Evolutionary conservation across 2,329 filamentous ascomycete genomes (phyloP).

Genomic region (Zalaria sp.): DNA sequence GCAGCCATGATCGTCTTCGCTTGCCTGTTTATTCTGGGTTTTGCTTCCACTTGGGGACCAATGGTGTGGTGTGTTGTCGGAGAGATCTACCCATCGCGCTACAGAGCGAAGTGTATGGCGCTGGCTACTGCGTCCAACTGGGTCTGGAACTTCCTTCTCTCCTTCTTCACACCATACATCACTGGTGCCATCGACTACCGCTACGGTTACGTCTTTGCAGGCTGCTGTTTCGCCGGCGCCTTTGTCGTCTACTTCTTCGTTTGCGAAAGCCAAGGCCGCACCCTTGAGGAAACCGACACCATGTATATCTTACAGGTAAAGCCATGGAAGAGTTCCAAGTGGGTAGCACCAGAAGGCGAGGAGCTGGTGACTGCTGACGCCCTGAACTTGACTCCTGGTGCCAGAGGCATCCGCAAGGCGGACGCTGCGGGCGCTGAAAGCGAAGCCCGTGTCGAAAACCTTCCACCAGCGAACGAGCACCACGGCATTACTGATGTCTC

Average conservation of each 20-base stretch:
- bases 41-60: conserved; percentile 48
- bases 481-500: conserved; percentile 16
- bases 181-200: conserved; percentile 22
- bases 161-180: conserved; percentile 24
- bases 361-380: conserved; percentile 12
- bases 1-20: conserved; percentile 53
- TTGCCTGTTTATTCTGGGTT: conserved; percentile 52
- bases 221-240: conserved; percentile 18
- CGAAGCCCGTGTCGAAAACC: conserved; percentile 5
- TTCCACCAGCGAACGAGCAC: conserved; percentile 10
- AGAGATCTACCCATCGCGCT: conserved; percentile 50
- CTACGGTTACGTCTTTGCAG: conserved; percentile 26
- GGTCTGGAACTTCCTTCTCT: conserved; percentile 27
- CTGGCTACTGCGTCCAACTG: conserved; percentile 49
- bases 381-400: conserved; percentile 15
- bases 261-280: conserved; percentile 21
- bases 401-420: conserved; percentile 16
- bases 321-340: conserved; percentile 18
- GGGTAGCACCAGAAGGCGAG: conserved; percentile 17
- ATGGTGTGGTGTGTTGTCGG: conserved; percentile 57
- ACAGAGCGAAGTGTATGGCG: conserved; percentile 38
- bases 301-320: conserved; percentile 23
- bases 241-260: conserved; percentile 25
- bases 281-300: conserved; percentile 25
- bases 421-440: conserved; percentile 10